Evolutionary conservation across 2,329 filamentous ascomycete species (phyloP).

Genomic region (Cucurbitaria berberidis): DNA sequence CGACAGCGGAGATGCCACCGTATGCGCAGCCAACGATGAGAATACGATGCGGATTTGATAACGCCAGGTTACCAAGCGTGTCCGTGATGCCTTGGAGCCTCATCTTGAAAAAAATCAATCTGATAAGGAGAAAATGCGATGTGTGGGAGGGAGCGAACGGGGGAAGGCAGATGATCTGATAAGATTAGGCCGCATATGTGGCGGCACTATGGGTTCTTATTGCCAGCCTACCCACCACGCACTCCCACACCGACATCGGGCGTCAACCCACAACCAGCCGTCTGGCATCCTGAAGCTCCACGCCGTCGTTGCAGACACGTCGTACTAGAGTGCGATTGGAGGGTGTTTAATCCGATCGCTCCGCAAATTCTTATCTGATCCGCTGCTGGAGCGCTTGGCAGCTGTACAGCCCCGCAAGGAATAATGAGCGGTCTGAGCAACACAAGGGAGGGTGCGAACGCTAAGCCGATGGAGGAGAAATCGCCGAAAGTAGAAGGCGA

Average conservation of each 20-base stretch:
- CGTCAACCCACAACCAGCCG: slow-evolving; percentile 10
- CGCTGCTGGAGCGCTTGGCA: slow-evolving; percentile 20
- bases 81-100: slow-evolving; percentile 35
- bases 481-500: too few species aligned
- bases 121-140: slow-evolving; percentile 13
- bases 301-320: slow-evolving; percentile 1
- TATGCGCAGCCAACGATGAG: slow-evolving; percentile 76
- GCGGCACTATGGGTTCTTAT: slow-evolving; percentile 9
- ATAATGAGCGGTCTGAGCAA: neutral
- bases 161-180: slow-evolving; percentile 44
- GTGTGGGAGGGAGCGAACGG: slow-evolving; percentile 2
- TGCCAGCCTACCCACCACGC: slow-evolving; percentile 5
- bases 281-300: slow-evolving; percentile 5
- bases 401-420: neutral
- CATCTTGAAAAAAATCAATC: slow-evolving; percentile 32
- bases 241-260: slow-evolving; percentile 19
- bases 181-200: slow-evolving; percentile 28
- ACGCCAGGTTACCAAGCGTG: slow-evolving; percentile 32
- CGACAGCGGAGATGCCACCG: slow-evolving; percentile 69
- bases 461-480: neutral
- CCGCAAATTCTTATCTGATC: slow-evolving; percentile 30
- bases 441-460: neutral
- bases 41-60: slow-evolving; percentile 50
- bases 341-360: slow-evolving; percentile 21
- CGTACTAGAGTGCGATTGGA: slow-evolving; percentile 9